Base-by-base conservation (phyloP, 2,329 filamentous ascomycete genomes). In the Penicillium sp. region DNA sequence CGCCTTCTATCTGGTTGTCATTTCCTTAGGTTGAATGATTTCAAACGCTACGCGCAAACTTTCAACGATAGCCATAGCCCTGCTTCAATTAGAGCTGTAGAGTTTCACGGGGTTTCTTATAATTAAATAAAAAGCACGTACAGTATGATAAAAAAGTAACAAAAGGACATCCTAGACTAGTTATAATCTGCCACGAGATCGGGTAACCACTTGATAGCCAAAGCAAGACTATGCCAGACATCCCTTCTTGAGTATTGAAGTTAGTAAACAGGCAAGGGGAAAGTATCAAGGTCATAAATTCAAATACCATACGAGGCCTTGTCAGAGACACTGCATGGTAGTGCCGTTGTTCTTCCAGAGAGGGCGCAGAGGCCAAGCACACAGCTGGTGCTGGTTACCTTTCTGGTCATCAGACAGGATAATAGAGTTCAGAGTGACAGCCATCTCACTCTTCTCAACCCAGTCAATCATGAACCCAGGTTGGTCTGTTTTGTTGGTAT, bases 291-390 rank as follows among this genome's bases (percentile, higher is more conserved):
- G 7, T 55, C 39, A 29, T 55, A 51, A 22, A 37, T 37, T 21
- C 24, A 55, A 50, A 31, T 55, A 22, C 51, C 47, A 46, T 39
- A 35, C 4, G 39, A 51, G 24, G 21, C 21, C 29, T 46, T 39
- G 39, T 55, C 21, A 16, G 29, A 51, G 4, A 37, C 43, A 14
- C 55, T 48, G 11, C 33, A 57, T 26, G 16, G 4, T 53, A 24
- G 21, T 53, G 14, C 55, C 55, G 21, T 53, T 37, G 6, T 49
- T 39, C 33, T 44, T 53, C 49, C 54, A 56, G 2, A 44, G 26
- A 41, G 49, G 54, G 19, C 49, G 54, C n/a, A 56, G 27, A 14
- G 54, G 49, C 49, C 49, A 56, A n/a, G 54, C 49, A 37, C 54
- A 56, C 8, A 56, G 22, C 8, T 56, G 22, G 44, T 52, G 29